phyloP scores from a whole-genome alignment of 164 flowering plant species.

The Nymphaea colorata region DNA sequence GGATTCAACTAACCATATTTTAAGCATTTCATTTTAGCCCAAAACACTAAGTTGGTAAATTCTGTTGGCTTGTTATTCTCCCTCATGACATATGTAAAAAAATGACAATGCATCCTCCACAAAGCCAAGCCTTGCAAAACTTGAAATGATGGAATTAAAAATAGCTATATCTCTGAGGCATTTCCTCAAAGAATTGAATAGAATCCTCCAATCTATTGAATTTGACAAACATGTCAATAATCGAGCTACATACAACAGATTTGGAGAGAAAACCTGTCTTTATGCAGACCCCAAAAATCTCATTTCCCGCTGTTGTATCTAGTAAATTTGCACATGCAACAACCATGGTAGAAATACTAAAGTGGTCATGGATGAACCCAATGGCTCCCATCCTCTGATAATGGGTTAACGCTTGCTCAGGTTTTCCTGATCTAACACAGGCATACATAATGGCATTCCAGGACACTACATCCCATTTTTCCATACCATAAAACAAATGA shows the following conservation, averaged over 20 bases:
- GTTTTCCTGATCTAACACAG: slow-evolving; percentile 20
- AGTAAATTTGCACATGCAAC: slow-evolving; percentile 30
- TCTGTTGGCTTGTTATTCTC: slow-evolving; percentile 32
- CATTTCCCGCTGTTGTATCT: slow-evolving; percentile 47
- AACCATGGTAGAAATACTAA: slow-evolving; percentile 33
- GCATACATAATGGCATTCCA: slow-evolving; percentile 38
- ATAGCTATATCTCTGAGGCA: slow-evolving; percentile 34
- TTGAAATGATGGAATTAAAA: slow-evolving; percentile 49
- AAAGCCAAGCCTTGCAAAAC: slow-evolving; percentile 33
- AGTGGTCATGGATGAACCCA: slow-evolving; percentile 35
- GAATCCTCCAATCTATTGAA: slow-evolving; percentile 58
- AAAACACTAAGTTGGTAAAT: slow-evolving; percentile 37
- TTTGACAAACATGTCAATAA: slow-evolving; percentile 63
- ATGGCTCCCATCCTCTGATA: slow-evolving; percentile 16
- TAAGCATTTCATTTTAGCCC: slow-evolving; percentile 7
- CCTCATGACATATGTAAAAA: slow-evolving; percentile 30
- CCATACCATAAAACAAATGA: slow-evolving; percentile 33
- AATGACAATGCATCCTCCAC: slow-evolving; percentile 24
- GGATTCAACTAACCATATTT: no score
- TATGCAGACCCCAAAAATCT: slow-evolving; percentile 34
- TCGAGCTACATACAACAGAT: slow-evolving; percentile 48
- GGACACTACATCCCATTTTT: slow-evolving; percentile 28
- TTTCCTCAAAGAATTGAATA: slow-evolving; percentile 28
- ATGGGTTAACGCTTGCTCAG: slow-evolving; percentile 17
- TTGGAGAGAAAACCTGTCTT: slow-evolving; percentile 48